Base-by-base conservation (phyloP, 768 basidiomycete genomes). In the Phaeotremella fagi region DNA sequence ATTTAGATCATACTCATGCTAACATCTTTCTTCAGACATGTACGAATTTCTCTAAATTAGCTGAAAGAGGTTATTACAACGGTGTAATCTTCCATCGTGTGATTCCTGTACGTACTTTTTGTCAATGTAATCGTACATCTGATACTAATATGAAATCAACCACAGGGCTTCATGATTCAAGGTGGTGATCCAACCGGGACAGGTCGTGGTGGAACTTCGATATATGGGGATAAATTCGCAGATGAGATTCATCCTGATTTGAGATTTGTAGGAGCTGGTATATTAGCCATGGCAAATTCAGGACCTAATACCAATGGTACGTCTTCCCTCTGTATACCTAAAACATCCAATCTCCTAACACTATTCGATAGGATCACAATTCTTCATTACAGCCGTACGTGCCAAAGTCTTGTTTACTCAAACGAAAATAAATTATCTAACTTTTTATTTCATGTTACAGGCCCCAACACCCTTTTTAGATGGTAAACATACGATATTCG, bases 91-190 rank as follows among this genome's bases (percentile, higher is more conserved):
- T 95, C 70, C 94, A 97, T 77, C 85, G 94, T 29, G 86, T 98
- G 62, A 86, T 98, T 44, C 78, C 86, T 35, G 90, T 90, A 59
- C 44, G 83, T 75, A 2, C n/a, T n/a, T 35, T n/a, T 35, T 22
- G 27, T 38, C n/a, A 23, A n/a, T 48, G 7, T 18, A 41, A 12
- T 22, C 38, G 38, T 41, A 14, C 12, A 41, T 20, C 20, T 12
- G 38, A 41, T 22, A 20, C 1, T 28, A 38, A 20, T 16, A 33
- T 16, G 7, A 7, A 7, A 33, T 7, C 31, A 7, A 7, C 12
- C 22, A 20, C 65, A 92, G 86, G 91, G 92, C 71, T 97, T 97
- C 69, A 97, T 97, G 94, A 84, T 95, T 15, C 94, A 99, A 77
- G 85, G 77, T 33, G 94, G 92, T 36, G 91, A 94, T 72, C 94